These are phyloP conservation scores for Gymnopilus dilepis DNA, from an alignment of 768 basidiomycete species.

Conservation along the genomic window DNA sequence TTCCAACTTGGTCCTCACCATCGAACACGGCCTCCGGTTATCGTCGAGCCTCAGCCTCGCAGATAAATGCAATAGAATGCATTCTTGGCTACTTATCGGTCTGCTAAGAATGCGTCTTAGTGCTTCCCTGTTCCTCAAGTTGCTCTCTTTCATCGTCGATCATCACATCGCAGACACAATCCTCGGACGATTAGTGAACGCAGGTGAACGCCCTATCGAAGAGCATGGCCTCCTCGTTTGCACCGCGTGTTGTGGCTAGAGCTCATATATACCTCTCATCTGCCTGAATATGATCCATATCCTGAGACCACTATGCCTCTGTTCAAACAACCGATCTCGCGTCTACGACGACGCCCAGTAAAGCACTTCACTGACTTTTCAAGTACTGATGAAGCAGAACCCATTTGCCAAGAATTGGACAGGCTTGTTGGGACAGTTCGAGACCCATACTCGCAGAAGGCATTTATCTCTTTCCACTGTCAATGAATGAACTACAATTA, in stretches of 20 bases:
- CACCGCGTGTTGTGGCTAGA: constrained; percentile 9
- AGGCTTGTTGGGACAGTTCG: constrained; percentile 65
- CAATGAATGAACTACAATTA: not conserved
- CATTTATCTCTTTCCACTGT: constrained; percentile 24
- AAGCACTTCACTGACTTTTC: constrained; percentile 49
- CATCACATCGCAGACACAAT: not conserved
- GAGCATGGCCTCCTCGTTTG: constrained; percentile 10
- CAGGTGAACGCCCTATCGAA: not conserved
- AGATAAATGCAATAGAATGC: not conserved
- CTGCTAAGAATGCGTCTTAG: not conserved
- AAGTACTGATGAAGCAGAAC: constrained; percentile 58
- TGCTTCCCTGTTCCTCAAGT: constrained; percentile 30
- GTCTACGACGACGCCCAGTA: constrained; percentile 40
- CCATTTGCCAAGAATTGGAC: constrained; percentile 73
- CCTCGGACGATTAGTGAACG: not conserved
- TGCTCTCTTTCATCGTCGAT: constrained; percentile 32
- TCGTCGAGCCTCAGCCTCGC: not conserved
- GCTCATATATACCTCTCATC: constrained; percentile 5
- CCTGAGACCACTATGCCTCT: constrained; percentile 36
- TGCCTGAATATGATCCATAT: constrained; percentile 2
- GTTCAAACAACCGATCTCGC: constrained; percentile 40
- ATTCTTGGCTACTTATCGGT: not conserved
- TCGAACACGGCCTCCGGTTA: not conserved
- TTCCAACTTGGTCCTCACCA: not conserved
- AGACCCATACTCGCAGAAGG: constrained; percentile 64